Evolutionary conservation across 2,329 filamentous ascomycete genomes (phyloP).

Genomic region (Aspergillus texensis): DNA sequence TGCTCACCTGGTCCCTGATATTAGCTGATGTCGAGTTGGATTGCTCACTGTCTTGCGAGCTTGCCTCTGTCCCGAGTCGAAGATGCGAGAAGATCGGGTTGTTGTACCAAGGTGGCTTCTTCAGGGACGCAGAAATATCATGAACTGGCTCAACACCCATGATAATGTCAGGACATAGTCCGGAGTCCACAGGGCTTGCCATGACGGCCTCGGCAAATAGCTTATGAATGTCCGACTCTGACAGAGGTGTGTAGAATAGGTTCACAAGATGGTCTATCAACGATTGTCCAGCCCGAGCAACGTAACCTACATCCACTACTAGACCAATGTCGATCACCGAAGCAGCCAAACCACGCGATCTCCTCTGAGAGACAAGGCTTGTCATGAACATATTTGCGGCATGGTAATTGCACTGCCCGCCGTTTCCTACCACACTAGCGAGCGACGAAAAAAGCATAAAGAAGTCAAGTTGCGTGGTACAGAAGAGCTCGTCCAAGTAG

Average conservation of each 20-base stretch:
- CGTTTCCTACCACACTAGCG: not conserved
- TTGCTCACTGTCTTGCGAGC: conserved; percentile 5
- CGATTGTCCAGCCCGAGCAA: not conserved
- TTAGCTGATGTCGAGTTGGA: too few species aligned
- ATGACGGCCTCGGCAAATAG: too few species aligned
- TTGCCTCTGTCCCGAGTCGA: conserved; percentile 13
- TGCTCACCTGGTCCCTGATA: too few species aligned
- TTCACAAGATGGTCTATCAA: not conserved
- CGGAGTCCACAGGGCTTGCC: too few species aligned
- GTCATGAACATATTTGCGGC: not conserved
- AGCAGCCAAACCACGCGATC: not conserved
- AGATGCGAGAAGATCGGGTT: not conserved
- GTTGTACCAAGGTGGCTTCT: not conserved
- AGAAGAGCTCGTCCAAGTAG: not conserved
- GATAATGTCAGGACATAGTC: not conserved
- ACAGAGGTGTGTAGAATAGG: not conserved
- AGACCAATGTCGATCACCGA: not conserved
- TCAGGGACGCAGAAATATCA: not conserved
- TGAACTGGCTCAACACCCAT: not conserved
- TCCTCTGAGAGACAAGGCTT: not conserved
- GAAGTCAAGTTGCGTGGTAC: not conserved
- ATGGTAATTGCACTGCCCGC: not conserved
- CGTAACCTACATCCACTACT: not conserved
- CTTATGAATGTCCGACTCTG: too few species aligned
- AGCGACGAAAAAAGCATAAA: not conserved